Percentiles rank a stretch among this genome's conserved stretches.
phyloP scores from a whole-genome alignment of 1,139 yeast genomes.

The Yamadazyma blattariae region DNA sequence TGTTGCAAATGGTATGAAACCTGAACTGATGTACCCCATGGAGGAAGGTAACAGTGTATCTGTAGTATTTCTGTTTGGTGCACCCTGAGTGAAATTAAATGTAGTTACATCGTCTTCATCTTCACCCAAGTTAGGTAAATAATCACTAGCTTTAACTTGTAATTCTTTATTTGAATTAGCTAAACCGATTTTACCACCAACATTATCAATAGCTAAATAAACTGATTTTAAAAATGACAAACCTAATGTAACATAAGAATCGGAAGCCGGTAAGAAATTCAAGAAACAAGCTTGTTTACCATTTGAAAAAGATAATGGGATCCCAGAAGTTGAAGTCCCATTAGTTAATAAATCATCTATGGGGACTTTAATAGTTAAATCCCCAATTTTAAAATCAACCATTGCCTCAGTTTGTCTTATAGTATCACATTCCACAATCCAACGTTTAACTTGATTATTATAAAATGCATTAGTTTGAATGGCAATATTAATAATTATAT shows the following conservation, averaged over 20 bases:
- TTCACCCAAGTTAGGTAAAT: constrained; percentile 7
- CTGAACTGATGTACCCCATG: constrained; percentile 27
- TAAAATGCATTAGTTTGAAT: constrained; percentile 73
- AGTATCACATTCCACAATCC: constrained; percentile 69
- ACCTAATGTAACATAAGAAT: constrained; percentile 62
- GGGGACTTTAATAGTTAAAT: constrained; percentile 52
- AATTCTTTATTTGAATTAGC: constrained; percentile 21
- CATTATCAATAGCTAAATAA: constrained; percentile 69
- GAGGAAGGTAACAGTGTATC: constrained; percentile 10
- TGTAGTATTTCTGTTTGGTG: neutral
- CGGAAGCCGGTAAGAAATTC: constrained; percentile 49
- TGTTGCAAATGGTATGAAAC: constrained; percentile 40
- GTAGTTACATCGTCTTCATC: constrained; percentile 7
- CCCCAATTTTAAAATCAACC: constrained; percentile 54
- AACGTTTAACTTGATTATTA: constrained; percentile 44
- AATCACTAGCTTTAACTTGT: constrained; percentile 9
- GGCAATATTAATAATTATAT: constrained; percentile 61
- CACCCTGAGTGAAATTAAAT: constrained; percentile 2
- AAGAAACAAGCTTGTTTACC: constrained; percentile 64
- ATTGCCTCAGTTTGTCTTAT: constrained; percentile 42
- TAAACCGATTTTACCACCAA: constrained; percentile 54
- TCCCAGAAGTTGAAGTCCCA: constrained; percentile 33
- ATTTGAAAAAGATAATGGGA: constrained; percentile 43
- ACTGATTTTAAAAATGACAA: constrained; percentile 53
- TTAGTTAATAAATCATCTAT: constrained; percentile 47